phyloP scores from a whole-genome alignment of 345 rosid species.

The Viola odorata region DNA sequence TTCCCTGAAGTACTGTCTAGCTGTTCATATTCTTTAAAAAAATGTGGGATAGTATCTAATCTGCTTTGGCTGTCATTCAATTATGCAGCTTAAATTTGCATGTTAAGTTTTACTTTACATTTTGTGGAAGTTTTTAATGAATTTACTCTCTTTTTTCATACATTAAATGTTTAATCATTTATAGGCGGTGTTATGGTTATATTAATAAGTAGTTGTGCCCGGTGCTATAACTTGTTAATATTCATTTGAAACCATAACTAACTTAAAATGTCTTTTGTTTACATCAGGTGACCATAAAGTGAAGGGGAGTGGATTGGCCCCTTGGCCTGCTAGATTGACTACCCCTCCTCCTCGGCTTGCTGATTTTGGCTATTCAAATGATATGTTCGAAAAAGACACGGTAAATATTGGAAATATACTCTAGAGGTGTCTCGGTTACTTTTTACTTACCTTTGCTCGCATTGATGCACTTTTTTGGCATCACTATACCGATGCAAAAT shows the following conservation, averaged over 20 bases:
- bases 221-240: background rate
- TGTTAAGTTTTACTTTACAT: background rate
- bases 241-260: slow-evolving; percentile 5
- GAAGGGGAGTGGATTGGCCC: slow-evolving; percentile 87
- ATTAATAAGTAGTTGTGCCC: background rate
- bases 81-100: too few species aligned
- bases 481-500: background rate
- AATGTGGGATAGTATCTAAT: too few species aligned
- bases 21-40: too few species aligned
- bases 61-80: too few species aligned
- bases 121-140: background rate
- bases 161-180: background rate
- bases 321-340: slow-evolving; percentile 91
- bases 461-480: background rate
- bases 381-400: slow-evolving; percentile 77
- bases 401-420: slow-evolving; percentile 29
- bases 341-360: slow-evolving; percentile 83
- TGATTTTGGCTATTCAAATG: slow-evolving; percentile 75
- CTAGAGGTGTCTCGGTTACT: background rate
- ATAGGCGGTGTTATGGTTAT: background rate
- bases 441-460: slow-evolving; percentile 8
- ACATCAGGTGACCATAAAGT: slow-evolving; percentile 60
- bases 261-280: slow-evolving; percentile 13
- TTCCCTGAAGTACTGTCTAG: too few species aligned
- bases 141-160: background rate